Evolutionary conservation across 73 alveolate genomes (phyloP).

Genomic region (Paramecium primaurelia): DNA sequence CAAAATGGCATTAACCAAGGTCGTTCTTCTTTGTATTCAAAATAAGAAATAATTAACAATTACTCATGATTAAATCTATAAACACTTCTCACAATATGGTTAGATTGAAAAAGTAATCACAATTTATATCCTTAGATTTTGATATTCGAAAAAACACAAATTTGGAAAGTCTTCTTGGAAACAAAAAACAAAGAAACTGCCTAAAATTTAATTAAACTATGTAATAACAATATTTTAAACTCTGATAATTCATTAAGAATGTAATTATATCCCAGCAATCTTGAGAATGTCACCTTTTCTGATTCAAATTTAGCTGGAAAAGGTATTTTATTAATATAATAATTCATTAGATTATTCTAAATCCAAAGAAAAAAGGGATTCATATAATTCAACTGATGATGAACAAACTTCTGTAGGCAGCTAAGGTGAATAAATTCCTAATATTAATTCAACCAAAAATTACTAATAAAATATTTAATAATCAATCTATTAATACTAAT

Average conservation of each 20-base stretch:
- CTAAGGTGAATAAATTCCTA: background rate
- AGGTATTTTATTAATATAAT: background rate
- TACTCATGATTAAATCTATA: background rate
- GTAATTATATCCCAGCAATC: background rate
- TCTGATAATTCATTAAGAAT: background rate
- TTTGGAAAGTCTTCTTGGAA: conserved; percentile 28
- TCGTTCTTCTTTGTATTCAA: conserved; percentile 39
- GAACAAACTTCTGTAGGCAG: background rate
- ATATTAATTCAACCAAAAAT: background rate
- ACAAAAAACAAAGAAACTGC: background rate
- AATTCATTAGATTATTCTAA: background rate
- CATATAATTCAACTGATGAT: background rate
- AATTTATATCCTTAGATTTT: background rate
- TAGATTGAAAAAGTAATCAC: background rate
- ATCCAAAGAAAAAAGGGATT: background rate
- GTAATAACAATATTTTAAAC: background rate
- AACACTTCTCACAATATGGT: background rate
- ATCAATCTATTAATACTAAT: background rate
- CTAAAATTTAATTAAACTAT: background rate
- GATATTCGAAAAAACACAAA: background rate
- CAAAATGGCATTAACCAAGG: conserved; percentile 32
- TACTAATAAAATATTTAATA: background rate
- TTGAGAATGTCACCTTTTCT: background rate
- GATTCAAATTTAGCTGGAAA: background rate
- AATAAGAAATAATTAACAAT: conserved; percentile 5